phyloP scores from a whole-genome alignment of 441 rosid species.

The Lepidium campestre region DNA sequence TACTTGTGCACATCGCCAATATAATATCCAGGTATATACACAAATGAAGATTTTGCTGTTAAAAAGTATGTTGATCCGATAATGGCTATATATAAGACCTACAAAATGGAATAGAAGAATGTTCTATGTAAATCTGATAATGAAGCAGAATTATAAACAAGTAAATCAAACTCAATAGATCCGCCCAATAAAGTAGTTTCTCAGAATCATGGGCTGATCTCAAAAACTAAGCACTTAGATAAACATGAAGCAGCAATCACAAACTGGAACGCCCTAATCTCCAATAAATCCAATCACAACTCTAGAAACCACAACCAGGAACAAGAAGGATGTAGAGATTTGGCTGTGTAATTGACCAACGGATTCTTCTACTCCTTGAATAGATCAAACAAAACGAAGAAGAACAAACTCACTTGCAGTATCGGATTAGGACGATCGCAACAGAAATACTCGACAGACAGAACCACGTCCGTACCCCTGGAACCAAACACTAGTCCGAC shows the following conservation, averaged over 20 bases:
- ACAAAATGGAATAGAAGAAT: constrained; percentile 20
- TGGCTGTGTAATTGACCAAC: background rate
- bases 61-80: constrained; percentile 63
- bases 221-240: background rate
- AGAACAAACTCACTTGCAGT: constrained; percentile 47
- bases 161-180: background rate
- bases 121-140: background rate
- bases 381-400: background rate
- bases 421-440: constrained; percentile 87
- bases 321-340: background rate
- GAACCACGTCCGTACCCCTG: constrained; percentile 46
- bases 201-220: background rate
- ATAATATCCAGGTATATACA: constrained; percentile 83
- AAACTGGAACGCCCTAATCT: background rate
- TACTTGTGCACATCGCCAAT: constrained; percentile 76
- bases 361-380: background rate
- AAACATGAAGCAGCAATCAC: background rate
- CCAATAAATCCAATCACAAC: background rate
- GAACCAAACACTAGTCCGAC: constrained; percentile 56
- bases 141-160: background rate
- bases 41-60: constrained; percentile 49
- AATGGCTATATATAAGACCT: constrained; percentile 72
- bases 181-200: too few species aligned
- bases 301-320: background rate
- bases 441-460: constrained; percentile 55